A percentile compares a stretch with the other conserved stretches of the same genome.
These are phyloP conservation scores for Pichia sp. DNA, from an alignment of 1,139 yeast genomes.

Conservation along the genomic window DNA sequence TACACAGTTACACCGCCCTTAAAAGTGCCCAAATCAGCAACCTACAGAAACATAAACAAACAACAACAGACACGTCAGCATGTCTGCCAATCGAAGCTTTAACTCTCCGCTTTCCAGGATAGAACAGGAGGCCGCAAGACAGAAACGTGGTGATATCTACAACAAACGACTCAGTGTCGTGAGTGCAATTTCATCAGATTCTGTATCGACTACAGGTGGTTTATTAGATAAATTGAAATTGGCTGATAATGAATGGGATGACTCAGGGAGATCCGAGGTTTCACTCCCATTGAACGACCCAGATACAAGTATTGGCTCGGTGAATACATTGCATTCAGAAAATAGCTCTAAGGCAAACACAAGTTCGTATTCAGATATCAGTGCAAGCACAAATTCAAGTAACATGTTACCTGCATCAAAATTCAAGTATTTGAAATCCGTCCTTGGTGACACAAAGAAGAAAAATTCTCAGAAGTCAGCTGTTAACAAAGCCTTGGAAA, in stretches of 20 bases:
- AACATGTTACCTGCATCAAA: constrained; percentile 14
- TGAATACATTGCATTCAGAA: constrained; percentile 1
- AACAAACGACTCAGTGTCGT: constrained; percentile 23
- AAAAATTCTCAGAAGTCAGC: constrained; percentile 18
- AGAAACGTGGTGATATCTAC: background rate
- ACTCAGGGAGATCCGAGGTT: constrained; percentile 1
- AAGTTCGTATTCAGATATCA: background rate
- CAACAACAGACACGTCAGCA: background rate
- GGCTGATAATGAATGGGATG: constrained; percentile 33
- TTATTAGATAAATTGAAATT: constrained; percentile 37
- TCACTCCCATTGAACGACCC: background rate
- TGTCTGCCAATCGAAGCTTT: background rate
- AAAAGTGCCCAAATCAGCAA: too few species aligned
- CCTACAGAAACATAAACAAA: too few species aligned
- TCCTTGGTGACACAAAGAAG: constrained; percentile 16
- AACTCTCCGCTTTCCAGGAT: constrained; percentile 14
- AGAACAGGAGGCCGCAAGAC: constrained; percentile 8
- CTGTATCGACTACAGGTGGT: constrained; percentile 34
- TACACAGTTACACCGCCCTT: too few species aligned
- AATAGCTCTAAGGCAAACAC: background rate
- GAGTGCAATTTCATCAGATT: constrained; percentile 35
- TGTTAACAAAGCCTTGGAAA: constrained; percentile 24
- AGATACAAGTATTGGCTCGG: constrained; percentile 4
- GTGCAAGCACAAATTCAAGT: background rate
- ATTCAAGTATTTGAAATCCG: constrained; percentile 25